Percentiles rank a stretch among this genome's conserved stretches.
phyloP scores from a whole-genome alignment of 306 rosid species.

The Cucurbita pepo region DNA sequence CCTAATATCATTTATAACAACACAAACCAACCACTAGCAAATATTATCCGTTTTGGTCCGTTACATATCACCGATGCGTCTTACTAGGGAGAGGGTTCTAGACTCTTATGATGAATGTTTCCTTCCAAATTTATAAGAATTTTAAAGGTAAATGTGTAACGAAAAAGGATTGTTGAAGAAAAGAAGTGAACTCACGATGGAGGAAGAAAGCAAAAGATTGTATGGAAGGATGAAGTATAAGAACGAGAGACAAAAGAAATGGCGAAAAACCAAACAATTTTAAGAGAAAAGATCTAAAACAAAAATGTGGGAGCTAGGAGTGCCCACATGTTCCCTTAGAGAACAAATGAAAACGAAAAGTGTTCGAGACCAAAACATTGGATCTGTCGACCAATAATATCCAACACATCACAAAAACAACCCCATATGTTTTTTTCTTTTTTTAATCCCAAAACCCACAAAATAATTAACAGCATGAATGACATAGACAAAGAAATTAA shows the following conservation, averaged over 20 bases:
- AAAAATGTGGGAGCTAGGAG: conserved; percentile 17
- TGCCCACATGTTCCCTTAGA: conserved; percentile 37
- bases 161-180: neutral
- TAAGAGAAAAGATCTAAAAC: neutral
- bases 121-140: neutral
- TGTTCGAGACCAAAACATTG: conserved; percentile 17
- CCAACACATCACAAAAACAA: neutral
- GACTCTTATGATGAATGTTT: too few species aligned
- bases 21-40: too few species aligned
- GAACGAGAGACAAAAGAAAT: neutral
- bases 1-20: too few species aligned
- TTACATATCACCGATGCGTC: too few species aligned
- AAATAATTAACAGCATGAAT: neutral
- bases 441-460: neutral
- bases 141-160: neutral
- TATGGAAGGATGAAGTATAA: conserved; percentile 4
- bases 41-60: too few species aligned
- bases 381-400: conserved; percentile 17
- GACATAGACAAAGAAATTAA: neutral
- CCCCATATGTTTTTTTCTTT: neutral
- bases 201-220: neutral
- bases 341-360: conserved; percentile 7
- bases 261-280: neutral
- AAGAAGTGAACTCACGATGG: neutral
- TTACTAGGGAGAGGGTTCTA: too few species aligned